Conservation (phyloP, 768 basidiomycete species). For the Hirschioporus abietinus region DNA sequence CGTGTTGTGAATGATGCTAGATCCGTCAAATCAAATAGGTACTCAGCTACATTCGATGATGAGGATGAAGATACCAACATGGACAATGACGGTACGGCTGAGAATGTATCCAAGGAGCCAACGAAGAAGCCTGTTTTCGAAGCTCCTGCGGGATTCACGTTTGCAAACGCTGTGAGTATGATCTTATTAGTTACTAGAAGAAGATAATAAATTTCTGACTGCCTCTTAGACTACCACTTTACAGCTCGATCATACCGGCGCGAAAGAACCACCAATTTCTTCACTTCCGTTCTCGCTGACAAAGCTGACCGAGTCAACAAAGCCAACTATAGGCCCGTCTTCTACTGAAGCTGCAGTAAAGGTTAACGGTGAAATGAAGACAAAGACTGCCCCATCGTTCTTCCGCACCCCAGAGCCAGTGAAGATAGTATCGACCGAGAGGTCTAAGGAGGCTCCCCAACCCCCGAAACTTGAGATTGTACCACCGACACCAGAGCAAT, state of each 20-base stretch:
- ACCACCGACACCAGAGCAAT: conserved; percentile 10
- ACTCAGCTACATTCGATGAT: conserved; percentile 60
- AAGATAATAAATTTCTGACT: conserved; percentile 6
- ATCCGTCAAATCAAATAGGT: conserved; percentile 37
- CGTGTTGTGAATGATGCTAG: conserved; percentile 11
- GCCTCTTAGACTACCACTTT: conserved; percentile 27
- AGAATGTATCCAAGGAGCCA: conserved; percentile 36
- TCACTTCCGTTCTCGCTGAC: conserved; percentile 61
- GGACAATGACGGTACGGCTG: conserved; percentile 29
- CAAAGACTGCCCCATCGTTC: conserved; percentile 16
- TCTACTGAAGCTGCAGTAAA: background rate
- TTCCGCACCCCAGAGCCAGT: conserved; percentile 14
- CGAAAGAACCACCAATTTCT: conserved; percentile 63
- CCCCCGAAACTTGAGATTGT: background rate
- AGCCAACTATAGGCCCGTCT: conserved; percentile 3
- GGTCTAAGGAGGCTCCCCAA: background rate
- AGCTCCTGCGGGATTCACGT: conserved; percentile 59
- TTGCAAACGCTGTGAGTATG: conserved; percentile 54
- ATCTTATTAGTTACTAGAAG: conserved; percentile 1
- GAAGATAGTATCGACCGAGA: background rate
- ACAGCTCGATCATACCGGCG: conserved; percentile 34
- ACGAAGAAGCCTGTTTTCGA: conserved; percentile 41
- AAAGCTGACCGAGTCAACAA: conserved; percentile 21
- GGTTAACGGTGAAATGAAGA: background rate
- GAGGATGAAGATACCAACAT: conserved; percentile 33